Conservation (phyloP, 345 rosid genomes). For the Citrus unshiu region DNA sequence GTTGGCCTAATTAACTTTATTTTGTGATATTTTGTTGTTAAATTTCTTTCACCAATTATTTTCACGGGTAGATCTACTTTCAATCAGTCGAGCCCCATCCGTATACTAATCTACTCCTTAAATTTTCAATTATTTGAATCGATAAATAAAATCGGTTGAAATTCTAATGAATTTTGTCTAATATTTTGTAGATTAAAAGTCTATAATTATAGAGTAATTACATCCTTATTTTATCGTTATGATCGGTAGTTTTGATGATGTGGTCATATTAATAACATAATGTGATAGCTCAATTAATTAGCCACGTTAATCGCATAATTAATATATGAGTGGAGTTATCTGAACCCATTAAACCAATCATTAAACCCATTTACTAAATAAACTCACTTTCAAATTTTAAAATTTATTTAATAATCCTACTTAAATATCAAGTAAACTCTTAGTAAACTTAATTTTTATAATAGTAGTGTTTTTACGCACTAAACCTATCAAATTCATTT, state of each 20-base stretch:
- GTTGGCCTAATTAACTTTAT: neutral
- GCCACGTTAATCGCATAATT: neutral
- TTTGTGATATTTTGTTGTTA: neutral
- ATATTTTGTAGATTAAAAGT: too few relatives aligned
- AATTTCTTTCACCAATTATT: neutral
- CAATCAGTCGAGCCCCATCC: neutral
- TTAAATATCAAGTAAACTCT: too few relatives aligned
- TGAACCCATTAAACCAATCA: too few relatives aligned
- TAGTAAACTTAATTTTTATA: too few relatives aligned
- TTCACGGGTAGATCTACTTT: neutral
- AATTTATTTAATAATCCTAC: too few relatives aligned
- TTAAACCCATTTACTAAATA: too few relatives aligned
- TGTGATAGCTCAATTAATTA: neutral
- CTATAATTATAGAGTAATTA: neutral
- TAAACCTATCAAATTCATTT: too few relatives aligned
- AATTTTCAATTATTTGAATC: neutral
- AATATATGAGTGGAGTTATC: too few relatives aligned
- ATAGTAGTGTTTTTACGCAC: too few relatives aligned
- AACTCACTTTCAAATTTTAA: too few relatives aligned
- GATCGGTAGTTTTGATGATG: neutral
- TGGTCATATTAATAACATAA: neutral
- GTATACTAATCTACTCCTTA: neutral
- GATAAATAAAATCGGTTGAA: neutral
- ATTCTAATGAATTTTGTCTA: neutral
- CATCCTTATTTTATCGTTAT: neutral